Conservation (phyloP, 2,329 filamentous ascomycete genomes). For the Xylaria multiplex region DNA sequence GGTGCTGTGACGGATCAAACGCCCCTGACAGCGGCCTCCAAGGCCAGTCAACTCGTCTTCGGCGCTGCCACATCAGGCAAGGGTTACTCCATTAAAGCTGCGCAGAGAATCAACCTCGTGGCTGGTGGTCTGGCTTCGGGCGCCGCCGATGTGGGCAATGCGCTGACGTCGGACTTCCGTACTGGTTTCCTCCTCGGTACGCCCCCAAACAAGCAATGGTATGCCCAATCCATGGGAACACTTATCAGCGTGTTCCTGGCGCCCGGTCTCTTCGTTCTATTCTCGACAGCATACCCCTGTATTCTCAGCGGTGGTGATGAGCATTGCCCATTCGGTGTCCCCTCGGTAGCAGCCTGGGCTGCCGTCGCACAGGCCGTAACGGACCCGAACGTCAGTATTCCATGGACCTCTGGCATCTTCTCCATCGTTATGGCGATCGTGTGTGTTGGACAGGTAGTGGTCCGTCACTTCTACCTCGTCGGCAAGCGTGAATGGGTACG, state of each 20-base stretch:
- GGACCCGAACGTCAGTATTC: constrained; percentile 65
- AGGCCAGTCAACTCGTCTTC: constrained; percentile 75
- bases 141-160: constrained; percentile 63
- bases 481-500: constrained; percentile 64
- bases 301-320: constrained; percentile 62
- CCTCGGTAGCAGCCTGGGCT: constrained; percentile 72
- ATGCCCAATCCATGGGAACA: constrained; percentile 71
- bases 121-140: constrained; percentile 68
- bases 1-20: constrained; percentile 70
- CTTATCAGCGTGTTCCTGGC: constrained; percentile 73
- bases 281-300: constrained; percentile 74
- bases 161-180: constrained; percentile 71
- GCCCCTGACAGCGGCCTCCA: constrained; percentile 72
- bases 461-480: constrained; percentile 65
- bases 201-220: constrained; percentile 72
- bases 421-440: constrained; percentile 65
- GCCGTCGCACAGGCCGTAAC: constrained; percentile 72
- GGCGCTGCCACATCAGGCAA: constrained; percentile 70
- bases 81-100: constrained; percentile 58
- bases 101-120: constrained; percentile 73
- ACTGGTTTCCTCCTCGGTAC: constrained; percentile 74
- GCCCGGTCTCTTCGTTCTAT: constrained; percentile 74
- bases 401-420: constrained; percentile 65
- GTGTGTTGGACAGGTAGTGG: constrained; percentile 61
- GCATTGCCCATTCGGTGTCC: constrained; percentile 68